Evolutionary conservation across 2,329 filamentous ascomycete genomes (phyloP).

Genomic region (Colletotrichum noveboracense): DNA sequence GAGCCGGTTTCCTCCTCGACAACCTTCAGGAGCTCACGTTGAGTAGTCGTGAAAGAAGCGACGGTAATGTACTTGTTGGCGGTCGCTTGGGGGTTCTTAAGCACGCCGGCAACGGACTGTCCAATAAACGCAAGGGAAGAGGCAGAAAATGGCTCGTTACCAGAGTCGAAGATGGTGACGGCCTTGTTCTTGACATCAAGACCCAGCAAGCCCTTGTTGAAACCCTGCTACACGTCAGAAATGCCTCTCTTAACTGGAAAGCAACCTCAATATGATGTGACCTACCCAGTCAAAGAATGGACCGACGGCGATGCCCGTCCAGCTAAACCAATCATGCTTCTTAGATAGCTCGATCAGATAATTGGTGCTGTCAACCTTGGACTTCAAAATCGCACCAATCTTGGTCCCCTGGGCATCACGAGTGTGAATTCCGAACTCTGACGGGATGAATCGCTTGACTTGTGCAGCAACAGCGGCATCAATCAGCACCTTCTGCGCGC

Average conservation of each 20-base stretch:
- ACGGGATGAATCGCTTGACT: constrained; percentile 63
- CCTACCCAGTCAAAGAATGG: constrained; percentile 66
- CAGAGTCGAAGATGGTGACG: constrained; percentile 61
- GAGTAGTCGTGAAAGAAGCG: constrained; percentile 61
- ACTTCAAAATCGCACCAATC: constrained; percentile 30
- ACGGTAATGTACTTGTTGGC: constrained; percentile 64
- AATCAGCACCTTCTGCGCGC: constrained; percentile 52
- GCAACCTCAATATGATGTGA: not conserved
- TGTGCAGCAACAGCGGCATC: constrained; percentile 61
- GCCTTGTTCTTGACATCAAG: constrained; percentile 54
- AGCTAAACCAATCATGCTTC: constrained; percentile 47
- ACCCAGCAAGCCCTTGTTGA: constrained; percentile 54
- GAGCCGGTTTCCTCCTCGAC: constrained; percentile 57
- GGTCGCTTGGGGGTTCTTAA: constrained; percentile 54
- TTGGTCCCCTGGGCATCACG: constrained; percentile 26
- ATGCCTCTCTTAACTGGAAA: not conserved
- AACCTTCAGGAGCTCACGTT: constrained; percentile 59
- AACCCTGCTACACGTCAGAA: constrained; percentile 36
- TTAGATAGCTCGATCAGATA: constrained; percentile 19
- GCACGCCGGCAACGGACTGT: constrained; percentile 53
- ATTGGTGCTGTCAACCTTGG: constrained; percentile 29
- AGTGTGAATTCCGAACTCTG: constrained; percentile 53
- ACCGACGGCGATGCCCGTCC: constrained; percentile 64
- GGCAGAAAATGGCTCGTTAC: constrained; percentile 54
- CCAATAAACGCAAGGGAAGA: constrained; percentile 58